phyloP scores from a whole-genome alignment of 208 protist species.

The Angomonas ambiguus region DNA sequence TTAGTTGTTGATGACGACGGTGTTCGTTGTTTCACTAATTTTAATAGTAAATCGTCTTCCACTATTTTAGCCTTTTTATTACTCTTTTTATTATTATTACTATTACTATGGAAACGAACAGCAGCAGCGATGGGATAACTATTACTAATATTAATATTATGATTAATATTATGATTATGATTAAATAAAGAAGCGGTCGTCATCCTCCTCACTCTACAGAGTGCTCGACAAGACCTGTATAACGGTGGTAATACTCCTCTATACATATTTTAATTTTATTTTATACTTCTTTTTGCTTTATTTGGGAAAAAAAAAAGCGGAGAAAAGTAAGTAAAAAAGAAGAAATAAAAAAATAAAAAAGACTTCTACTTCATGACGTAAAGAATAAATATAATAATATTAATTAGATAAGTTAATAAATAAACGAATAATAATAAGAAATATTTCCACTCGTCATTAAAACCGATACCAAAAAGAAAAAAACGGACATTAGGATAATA shows the following conservation, averaged over 20 bases:
- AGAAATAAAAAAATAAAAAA: constrained; percentile 3
- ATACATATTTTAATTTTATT: background rate
- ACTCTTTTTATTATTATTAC: background rate
- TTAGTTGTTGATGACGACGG: too few relatives aligned
- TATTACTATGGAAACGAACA: background rate
- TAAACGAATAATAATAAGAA: too few relatives aligned
- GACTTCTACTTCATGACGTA: background rate
- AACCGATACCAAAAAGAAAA: constrained; percentile 4
- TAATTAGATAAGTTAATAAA: too few relatives aligned
- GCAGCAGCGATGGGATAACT: too few relatives aligned
- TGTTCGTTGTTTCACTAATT: too few relatives aligned
- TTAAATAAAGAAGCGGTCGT: too few relatives aligned
- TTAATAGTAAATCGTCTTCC: too few relatives aligned
- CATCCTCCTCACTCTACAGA: too few relatives aligned
- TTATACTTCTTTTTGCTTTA: too few relatives aligned
- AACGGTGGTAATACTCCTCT: background rate
- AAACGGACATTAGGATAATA: constrained; percentile 2
- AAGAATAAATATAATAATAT: background rate
- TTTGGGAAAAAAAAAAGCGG: background rate
- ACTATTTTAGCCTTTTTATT: too few relatives aligned
- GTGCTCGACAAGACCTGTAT: too few relatives aligned
- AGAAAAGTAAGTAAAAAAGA: background rate
- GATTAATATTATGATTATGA: background rate
- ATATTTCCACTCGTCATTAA: background rate
- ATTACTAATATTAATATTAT: constrained; percentile 4